These are phyloP conservation scores for Candida odintsovae DNA, from an alignment of 805 yeast species.

Conservation along the genomic window DNA sequence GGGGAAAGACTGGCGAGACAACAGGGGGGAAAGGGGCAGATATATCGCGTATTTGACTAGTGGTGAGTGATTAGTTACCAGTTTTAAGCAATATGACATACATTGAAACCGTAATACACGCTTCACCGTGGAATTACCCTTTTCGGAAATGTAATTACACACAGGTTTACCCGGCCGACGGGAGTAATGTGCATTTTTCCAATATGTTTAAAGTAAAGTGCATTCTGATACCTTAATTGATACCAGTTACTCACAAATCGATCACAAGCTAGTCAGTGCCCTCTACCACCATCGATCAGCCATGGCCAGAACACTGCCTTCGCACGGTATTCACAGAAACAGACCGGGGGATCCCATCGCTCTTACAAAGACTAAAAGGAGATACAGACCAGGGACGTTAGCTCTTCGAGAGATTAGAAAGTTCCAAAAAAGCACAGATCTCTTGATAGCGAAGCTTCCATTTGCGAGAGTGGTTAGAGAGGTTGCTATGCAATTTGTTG, in stretches of 20 bases:
- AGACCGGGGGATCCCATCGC: slow-evolving; percentile 50
- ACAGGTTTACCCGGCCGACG: slow-evolving; percentile 1
- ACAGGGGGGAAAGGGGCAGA: too few species aligned
- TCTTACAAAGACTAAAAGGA: slow-evolving; percentile 28
- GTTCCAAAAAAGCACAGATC: slow-evolving; percentile 63
- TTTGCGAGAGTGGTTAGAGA: slow-evolving; percentile 74
- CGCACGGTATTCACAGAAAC: slow-evolving; percentile 26
- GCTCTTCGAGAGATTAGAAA: slow-evolving; percentile 66
- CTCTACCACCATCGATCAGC: too few species aligned
- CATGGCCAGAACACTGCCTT: background rate
- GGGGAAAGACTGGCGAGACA: too few species aligned
- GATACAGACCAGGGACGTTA: slow-evolving; percentile 57
- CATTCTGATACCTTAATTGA: background rate
- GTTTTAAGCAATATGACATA: background rate
- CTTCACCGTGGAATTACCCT: slow-evolving; percentile 1
- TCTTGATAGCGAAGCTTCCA: slow-evolving; percentile 65
- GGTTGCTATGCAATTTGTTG: slow-evolving; percentile 50
- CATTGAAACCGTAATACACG: background rate
- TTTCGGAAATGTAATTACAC: slow-evolving; percentile 4
- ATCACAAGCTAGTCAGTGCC: background rate
- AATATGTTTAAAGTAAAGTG: background rate
- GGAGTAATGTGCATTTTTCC: background rate
- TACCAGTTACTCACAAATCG: too few species aligned
- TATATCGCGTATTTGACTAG: too few species aligned
- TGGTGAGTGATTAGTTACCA: too few species aligned